phyloP scores from a whole-genome alignment of 2,329 filamentous ascomycete genomes.

The Trichoderma semiorbis region DNA sequence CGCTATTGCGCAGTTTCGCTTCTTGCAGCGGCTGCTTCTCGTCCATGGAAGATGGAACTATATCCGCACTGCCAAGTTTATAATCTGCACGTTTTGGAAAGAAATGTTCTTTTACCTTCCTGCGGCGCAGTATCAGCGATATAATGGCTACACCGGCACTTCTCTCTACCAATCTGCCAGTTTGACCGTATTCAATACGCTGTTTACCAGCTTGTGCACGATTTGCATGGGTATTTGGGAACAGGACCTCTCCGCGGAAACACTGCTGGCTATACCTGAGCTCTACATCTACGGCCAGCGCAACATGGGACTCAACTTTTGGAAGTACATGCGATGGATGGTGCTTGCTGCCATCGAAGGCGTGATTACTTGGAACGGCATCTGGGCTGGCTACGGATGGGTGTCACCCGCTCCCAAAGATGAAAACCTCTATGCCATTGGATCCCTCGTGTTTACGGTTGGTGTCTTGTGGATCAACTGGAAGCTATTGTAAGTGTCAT shows the following conservation, averaged over 20 bases:
- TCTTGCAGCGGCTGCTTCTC: constrained; percentile 76
- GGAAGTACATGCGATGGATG: constrained; percentile 74
- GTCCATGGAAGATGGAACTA: constrained; percentile 93
- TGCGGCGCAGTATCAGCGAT: constrained; percentile 78
- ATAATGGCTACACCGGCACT: constrained; percentile 84
- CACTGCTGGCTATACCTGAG: constrained; percentile 87
- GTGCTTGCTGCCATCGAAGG: constrained; percentile 70
- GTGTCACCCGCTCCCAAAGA: constrained; percentile 54
- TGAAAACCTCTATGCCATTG: constrained; percentile 69
- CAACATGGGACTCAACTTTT: constrained; percentile 68
- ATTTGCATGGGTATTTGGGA: constrained; percentile 92
- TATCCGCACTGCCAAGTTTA: constrained; percentile 81
- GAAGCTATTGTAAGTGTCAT: constrained; percentile 66
- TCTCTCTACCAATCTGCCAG: constrained; percentile 85
- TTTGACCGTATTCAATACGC: constrained; percentile 87
- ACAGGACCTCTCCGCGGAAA: constrained; percentile 79
- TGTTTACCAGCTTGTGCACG: constrained; percentile 85
- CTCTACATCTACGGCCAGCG: constrained; percentile 81
- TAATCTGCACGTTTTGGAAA: constrained; percentile 91
- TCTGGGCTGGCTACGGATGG: constrained; percentile 50
- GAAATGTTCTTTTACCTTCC: constrained; percentile 78
- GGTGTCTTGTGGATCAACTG: constrained; percentile 69
- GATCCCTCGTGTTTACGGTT: constrained; percentile 67
- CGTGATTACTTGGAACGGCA: constrained; percentile 67
- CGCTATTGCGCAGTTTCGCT: constrained; percentile 86